Evolutionary conservation across 2,329 filamentous ascomycete genomes (phyloP).

Genomic region (Fusarium luffae): DNA sequence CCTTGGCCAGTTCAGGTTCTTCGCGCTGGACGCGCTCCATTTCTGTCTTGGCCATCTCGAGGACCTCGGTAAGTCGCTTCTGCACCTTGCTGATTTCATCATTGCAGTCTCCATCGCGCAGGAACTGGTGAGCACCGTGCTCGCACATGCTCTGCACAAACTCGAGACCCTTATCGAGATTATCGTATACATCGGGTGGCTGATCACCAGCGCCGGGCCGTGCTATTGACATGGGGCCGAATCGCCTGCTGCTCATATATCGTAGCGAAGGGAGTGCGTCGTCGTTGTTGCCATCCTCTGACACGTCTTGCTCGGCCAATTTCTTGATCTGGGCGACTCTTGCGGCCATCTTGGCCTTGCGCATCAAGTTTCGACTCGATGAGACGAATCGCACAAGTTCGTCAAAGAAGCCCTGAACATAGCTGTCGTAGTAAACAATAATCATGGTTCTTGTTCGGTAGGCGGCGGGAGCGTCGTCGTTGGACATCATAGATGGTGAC

Average conservation of each 20-base stretch:
- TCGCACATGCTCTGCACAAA: constrained; percentile 85
- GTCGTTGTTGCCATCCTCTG: constrained; percentile 59
- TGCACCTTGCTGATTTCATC: constrained; percentile 78
- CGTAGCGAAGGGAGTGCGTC: constrained; percentile 55
- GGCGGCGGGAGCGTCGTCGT: constrained; percentile 60
- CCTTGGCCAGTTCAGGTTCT: constrained; percentile 58
- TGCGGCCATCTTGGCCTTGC: constrained; percentile 87
- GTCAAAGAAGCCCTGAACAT: constrained; percentile 85
- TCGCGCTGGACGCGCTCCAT: constrained; percentile 66
- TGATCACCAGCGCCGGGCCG: constrained; percentile 43
- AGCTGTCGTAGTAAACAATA: constrained; percentile 92
- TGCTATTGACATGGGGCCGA: constrained; percentile 47
- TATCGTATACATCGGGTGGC: constrained; percentile 70
- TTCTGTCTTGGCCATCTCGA: constrained; percentile 69
- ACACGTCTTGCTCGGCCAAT: constrained; percentile 68
- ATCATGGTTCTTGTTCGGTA: constrained; percentile 80
- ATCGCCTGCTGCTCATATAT: constrained; percentile 54
- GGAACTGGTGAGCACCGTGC: constrained; percentile 85
- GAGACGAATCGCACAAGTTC: constrained; percentile 84
- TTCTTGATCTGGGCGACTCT: constrained; percentile 75
- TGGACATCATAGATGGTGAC: constrained; percentile 64
- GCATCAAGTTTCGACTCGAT: constrained; percentile 81
- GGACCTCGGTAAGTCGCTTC: constrained; percentile 71
- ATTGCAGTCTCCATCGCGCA: constrained; percentile 88
- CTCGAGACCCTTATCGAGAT: constrained; percentile 82